Evolutionary conservation across 2,329 filamentous ascomycete species (phyloP), one percentile per base, ranked within the genome.

Genomic region (Fusarium sp.): DNA sequence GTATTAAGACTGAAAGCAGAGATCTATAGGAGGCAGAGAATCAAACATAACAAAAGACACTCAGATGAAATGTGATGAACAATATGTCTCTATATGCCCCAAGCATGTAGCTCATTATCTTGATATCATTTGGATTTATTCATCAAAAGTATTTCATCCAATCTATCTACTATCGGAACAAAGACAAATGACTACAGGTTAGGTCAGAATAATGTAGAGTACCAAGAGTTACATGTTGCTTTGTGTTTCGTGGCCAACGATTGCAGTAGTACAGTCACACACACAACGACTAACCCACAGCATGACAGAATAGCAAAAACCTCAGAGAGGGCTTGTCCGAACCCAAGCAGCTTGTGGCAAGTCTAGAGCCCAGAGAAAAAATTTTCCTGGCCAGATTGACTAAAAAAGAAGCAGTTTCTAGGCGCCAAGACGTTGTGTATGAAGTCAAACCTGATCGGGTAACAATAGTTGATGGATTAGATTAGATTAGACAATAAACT

Each of bases 401-500:
- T 5, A 33, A 28, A 41, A 41, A 13, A 11, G 23, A 59, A 26
- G 29, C 21, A 24, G 38, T 10, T 28, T 37, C 33, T 1, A 1
- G 2, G 23, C 39, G 37, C 43, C 43, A 52, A 61, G 57, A 18
- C 20, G 12, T 18, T 29, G 16, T 1, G 9, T 15, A 60, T 37
- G 10, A 62, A 26, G 15, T 26, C 15, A n/a, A 6, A 44, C 35
- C 18, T 10, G 35, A 37, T 59, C 18, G 33, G 31, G 23, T 11
- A 52, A 39, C 23, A 11, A n/a, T 11, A 23, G 31, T 21, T 35
- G 56, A 63, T 55, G 37, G 57, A 56, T 63, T 28, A 55, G 59
- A 63, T 63, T 56, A 63, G 57, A 63, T 63, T 56, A 63, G 28
- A 37, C 23, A 39, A 55, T 8, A 21, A 9, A 24, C 31, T 23